Evolutionary conservation across 129 eudicot species (phyloP).

Genomic region (Helichrysum umbraculigerum): DNA sequence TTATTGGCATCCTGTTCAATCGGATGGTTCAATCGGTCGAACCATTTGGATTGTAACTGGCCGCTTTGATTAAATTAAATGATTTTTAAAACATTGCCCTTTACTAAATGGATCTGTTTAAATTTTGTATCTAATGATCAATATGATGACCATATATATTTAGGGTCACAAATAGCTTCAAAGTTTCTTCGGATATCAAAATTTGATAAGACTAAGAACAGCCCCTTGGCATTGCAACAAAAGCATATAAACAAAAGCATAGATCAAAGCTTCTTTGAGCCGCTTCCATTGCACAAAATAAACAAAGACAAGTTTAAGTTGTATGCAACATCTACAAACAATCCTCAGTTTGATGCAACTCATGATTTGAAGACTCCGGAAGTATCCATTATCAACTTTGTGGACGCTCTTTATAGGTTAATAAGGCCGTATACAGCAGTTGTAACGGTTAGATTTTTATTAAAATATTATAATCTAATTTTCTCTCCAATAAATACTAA

Average conservation of each 20-base stretch:
- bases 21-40: no score
- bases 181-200: background rate
- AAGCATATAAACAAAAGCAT: background rate
- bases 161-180: constrained; percentile 16
- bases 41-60: no score
- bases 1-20: no score
- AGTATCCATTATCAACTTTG: background rate
- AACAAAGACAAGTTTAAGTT: constrained; percentile 18
- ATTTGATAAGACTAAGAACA: background rate
- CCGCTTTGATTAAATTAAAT: no score
- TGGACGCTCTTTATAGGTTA: constrained; percentile 23
- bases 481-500: background rate
- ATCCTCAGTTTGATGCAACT: constrained; percentile 24
- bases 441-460: constrained; percentile 24
- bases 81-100: no score
- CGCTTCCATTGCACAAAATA: background rate
- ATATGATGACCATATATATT: background rate
- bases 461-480: background rate
- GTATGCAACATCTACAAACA: constrained; percentile 20
- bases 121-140: no score
- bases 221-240: constrained; percentile 10
- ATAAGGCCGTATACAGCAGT: constrained; percentile 32
- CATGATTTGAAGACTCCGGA: constrained; percentile 14
- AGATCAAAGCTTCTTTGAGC: constrained; percentile 9
- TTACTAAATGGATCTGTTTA: background rate